Conservation (phyloP, 768 basidiomycete genomes). For the Amanita phalloides region DNA sequence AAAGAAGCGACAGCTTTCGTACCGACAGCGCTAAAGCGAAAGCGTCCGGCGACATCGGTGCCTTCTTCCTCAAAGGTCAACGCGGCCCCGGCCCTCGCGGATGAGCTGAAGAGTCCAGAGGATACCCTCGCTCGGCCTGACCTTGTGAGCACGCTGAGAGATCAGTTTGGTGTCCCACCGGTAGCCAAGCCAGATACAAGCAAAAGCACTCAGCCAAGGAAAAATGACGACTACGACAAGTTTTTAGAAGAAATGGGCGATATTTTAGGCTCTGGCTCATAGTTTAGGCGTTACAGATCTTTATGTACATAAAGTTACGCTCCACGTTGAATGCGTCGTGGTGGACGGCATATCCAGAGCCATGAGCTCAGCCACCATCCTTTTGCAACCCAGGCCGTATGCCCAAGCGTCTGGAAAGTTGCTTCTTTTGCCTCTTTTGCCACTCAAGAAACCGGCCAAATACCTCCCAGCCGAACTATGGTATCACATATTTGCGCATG, state of each 20-base stretch:
- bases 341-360: neutral
- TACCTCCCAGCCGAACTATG: constrained; percentile 65
- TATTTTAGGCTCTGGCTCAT: constrained; percentile 26
- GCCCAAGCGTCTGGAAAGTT: constrained; percentile 48
- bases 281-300: neutral
- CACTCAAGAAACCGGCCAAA: constrained; percentile 35
- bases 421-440: constrained; percentile 60
- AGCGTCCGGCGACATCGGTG: constrained; percentile 31
- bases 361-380: constrained; percentile 28
- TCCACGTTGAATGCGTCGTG: no score
- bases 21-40: constrained; percentile 73
- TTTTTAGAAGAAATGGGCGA: constrained; percentile 72
- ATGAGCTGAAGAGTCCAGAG: constrained; percentile 18
- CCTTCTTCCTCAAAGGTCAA: constrained; percentile 36
- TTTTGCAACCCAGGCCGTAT: constrained; percentile 61
- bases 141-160: constrained; percentile 49
- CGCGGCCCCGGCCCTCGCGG: constrained; percentile 48
- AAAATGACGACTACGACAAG: constrained; percentile 63
- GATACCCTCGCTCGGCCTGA: constrained; percentile 45
- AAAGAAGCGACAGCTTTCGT: constrained; percentile 93
- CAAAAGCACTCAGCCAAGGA: constrained; percentile 18
- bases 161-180: constrained; percentile 41
- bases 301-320: neutral
- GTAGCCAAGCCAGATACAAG: constrained; percentile 5
- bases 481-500: constrained; percentile 45